These are phyloP conservation scores for Penicillium janthinellum DNA, from an alignment of 2,329 filamentous ascomycete genomes.

Conservation along the genomic window DNA sequence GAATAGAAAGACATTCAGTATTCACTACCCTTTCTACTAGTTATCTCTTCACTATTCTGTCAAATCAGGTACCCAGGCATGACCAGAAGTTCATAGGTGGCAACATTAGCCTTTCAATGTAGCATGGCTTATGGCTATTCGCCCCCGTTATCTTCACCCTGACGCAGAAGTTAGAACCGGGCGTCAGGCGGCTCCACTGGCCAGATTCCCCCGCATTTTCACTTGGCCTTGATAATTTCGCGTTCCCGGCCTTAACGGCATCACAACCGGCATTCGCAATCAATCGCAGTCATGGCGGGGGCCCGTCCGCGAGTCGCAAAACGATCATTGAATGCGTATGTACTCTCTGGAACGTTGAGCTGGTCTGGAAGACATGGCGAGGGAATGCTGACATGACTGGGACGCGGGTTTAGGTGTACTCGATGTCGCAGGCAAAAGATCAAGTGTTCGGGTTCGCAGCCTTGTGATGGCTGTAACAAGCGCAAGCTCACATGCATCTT, in stretches of 20 bases:
- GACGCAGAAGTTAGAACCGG: background rate
- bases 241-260: constrained; percentile 1
- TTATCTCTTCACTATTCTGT: background rate
- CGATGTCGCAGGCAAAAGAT: constrained; percentile 52
- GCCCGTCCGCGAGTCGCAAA: constrained; percentile 31
- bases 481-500: constrained; percentile 47
- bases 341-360: background rate
- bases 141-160: background rate
- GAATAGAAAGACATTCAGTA: background rate
- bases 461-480: constrained; percentile 50
- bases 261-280: constrained; percentile 2
- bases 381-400: constrained; percentile 2
- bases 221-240: constrained; percentile 2
- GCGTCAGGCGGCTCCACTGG: constrained; percentile 4
- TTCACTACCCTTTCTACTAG: background rate
- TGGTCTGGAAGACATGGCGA: background rate
- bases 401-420: constrained; percentile 39
- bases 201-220: constrained; percentile 14
- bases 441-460: constrained; percentile 47
- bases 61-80: background rate
- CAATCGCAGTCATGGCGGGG: constrained; percentile 18
- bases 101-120: background rate
- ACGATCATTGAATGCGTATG: constrained; percentile 37
- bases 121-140: background rate
- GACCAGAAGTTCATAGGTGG: background rate